Percentiles rank a stretch among this genome's conserved stretches.
Evolutionary conservation across 164 flowering plant species (phyloP).

Genomic region (Malania oleifera): DNA sequence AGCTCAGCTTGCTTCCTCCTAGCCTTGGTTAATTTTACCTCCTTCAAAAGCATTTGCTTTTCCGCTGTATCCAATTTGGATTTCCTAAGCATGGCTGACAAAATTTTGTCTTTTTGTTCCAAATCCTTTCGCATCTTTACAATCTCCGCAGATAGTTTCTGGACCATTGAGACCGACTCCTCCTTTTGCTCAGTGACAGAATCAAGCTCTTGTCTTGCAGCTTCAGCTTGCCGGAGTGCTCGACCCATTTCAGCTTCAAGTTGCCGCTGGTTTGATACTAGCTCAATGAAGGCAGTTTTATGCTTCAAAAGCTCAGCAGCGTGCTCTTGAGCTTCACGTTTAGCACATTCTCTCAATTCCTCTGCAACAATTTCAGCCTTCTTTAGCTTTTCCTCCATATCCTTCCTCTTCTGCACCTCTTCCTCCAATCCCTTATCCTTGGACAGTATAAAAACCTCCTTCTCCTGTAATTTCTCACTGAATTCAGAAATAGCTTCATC

Average conservation of each 20-base stretch:
- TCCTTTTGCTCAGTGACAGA: constrained; percentile 58
- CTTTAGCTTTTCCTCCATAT: constrained; percentile 50
- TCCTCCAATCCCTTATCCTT: constrained; percentile 54
- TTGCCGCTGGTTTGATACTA: constrained; percentile 86
- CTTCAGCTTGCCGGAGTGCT: constrained; percentile 65
- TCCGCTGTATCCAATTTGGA: constrained; percentile 69
- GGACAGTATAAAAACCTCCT: constrained; percentile 39
- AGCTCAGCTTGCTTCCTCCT: constrained; percentile 69
- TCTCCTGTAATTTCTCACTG: constrained; percentile 42
- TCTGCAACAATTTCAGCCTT: constrained; percentile 33
- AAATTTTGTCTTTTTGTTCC: constrained; percentile 84
- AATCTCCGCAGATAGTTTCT: constrained; percentile 63
- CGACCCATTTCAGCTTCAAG: constrained; percentile 89
- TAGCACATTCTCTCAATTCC: constrained; percentile 50
- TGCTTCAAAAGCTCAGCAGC: constrained; percentile 67
- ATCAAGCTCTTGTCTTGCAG: constrained; percentile 56
- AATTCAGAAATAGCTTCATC: constrained; percentile 42
- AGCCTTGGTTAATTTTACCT: constrained; percentile 59
- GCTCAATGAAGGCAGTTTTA: constrained; percentile 85
- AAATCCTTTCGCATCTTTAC: constrained; percentile 56
- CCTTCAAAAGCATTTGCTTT: constrained; percentile 66
- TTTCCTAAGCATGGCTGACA: constrained; percentile 84
- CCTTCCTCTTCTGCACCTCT: constrained; percentile 41
- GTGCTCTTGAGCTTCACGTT: constrained; percentile 53
- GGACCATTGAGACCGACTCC: constrained; percentile 50